Conservation (phyloP, 2,329 filamentous ascomycete species). For the Diaporthe citri region DNA sequence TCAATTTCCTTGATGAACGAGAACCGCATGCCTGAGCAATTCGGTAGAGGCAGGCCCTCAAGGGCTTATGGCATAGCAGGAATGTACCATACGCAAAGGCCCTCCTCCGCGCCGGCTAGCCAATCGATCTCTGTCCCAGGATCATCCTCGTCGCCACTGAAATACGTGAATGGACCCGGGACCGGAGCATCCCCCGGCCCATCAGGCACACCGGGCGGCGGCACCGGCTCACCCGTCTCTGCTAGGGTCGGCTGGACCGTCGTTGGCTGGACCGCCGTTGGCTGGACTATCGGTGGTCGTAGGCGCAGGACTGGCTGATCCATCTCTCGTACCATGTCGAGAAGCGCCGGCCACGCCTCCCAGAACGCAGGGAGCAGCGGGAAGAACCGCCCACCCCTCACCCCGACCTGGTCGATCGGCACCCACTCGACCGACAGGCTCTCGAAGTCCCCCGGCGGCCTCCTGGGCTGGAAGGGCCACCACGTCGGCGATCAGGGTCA, state of each 20-base stretch:
- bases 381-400: background rate
- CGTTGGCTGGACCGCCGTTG: too few relatives aligned
- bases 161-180: background rate
- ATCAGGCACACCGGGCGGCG: too few relatives aligned
- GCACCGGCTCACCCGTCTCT: too few relatives aligned
- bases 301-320: background rate
- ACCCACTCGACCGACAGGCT: conserved; percentile 22
- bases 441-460: conserved; percentile 1
- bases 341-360: conserved; percentile 10
- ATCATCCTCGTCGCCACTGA: background rate
- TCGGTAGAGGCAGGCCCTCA: background rate
- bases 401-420: conserved; percentile 19
- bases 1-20: background rate
- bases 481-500: conserved; percentile 24
- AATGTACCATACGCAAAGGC: background rate
- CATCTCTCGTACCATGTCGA: background rate
- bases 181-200: background rate
- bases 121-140: background rate
- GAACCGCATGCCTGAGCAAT: background rate
- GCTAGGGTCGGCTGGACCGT: background rate
- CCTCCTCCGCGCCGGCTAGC: background rate
- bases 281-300: too few relatives aligned
- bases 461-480: background rate
- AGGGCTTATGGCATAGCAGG: background rate
- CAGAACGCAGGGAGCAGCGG: conserved; percentile 21